Conservation (phyloP, 2,329 filamentous ascomycete species). For the Fusarium sp. region DNA sequence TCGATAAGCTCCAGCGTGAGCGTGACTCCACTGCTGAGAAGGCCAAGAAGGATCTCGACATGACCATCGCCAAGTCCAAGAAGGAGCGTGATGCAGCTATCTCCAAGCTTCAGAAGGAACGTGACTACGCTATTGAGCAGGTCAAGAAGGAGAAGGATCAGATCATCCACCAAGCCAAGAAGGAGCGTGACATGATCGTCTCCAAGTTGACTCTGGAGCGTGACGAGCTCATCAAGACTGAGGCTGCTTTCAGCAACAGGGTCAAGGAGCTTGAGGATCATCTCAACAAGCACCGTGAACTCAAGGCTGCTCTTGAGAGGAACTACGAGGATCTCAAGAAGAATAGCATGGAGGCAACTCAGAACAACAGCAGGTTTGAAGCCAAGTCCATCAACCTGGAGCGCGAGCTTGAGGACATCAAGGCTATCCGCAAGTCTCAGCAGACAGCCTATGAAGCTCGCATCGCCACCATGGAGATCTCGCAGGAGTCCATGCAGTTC, state of each 20-base stretch:
- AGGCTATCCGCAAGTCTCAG: conserved; percentile 41
- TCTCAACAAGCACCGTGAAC: conserved; percentile 39
- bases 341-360: conserved; percentile 25
- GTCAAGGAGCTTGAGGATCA: conserved; percentile 46
- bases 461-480: conserved; percentile 44
- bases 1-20: conserved; percentile 37
- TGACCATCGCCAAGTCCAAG: conserved; percentile 35
- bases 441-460: conserved; percentile 43
- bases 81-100: conserved; percentile 41
- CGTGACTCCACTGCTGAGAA: conserved; percentile 29
- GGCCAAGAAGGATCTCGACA: conserved; percentile 40
- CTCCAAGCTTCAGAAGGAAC: conserved; percentile 38
- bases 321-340: conserved; percentile 46
- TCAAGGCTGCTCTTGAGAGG: conserved; percentile 41
- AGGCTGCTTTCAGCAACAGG: conserved; percentile 35
- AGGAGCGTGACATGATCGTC: conserved; percentile 36
- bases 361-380: conserved; percentile 32
- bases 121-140: conserved; percentile 33
- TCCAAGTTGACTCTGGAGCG: conserved; percentile 41
- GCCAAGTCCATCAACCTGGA: conserved; percentile 45
- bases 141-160: conserved; percentile 39
- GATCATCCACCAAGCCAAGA: conserved; percentile 33
- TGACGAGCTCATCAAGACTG: conserved; percentile 39
- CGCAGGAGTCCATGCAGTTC: conserved; percentile 44
- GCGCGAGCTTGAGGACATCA: conserved; percentile 42